Conservation (phyloP, 2,329 filamentous ascomycete species). For the Verticillium dahliae region DNA sequence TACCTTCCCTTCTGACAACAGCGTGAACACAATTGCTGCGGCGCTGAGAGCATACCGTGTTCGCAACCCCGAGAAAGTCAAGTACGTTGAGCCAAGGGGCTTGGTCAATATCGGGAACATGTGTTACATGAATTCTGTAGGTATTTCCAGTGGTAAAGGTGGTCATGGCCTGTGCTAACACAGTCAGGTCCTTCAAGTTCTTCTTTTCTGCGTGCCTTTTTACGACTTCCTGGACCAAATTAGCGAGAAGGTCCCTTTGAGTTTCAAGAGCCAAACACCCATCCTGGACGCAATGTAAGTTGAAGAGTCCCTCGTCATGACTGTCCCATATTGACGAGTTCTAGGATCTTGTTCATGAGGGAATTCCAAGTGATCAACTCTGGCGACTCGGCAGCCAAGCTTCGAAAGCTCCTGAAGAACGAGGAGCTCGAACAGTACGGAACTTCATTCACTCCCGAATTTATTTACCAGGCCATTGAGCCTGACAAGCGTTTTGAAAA, state of each 20-base stretch:
- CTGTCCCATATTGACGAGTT: background rate
- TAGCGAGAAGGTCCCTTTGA: constrained; percentile 75
- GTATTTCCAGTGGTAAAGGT: constrained; percentile 22
- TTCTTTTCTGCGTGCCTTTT: constrained; percentile 90
- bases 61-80: constrained; percentile 56
- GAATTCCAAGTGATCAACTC: constrained; percentile 85
- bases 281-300: constrained; percentile 87
- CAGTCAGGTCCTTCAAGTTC: constrained; percentile 79
- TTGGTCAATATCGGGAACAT: constrained; percentile 97
- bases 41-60: constrained; percentile 70
- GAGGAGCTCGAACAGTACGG: constrained; percentile 86
- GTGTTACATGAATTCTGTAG: constrained; percentile 99
- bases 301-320: background rate
- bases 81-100: constrained; percentile 86
- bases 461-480: constrained; percentile 89
- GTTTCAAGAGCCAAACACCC: constrained; percentile 92
- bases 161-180: background rate
- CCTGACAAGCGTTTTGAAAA: constrained; percentile 80
- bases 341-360: constrained; percentile 88
- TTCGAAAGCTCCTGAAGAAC: constrained; percentile 68
- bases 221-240: constrained; percentile 89
- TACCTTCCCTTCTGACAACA: background rate
- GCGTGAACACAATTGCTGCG: constrained; percentile 59
- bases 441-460: constrained; percentile 86
- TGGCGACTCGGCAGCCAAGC: constrained; percentile 65